phyloP scores from a whole-genome alignment of 2,329 filamentous ascomycete genomes.

The Sporothrix luriei region DNA sequence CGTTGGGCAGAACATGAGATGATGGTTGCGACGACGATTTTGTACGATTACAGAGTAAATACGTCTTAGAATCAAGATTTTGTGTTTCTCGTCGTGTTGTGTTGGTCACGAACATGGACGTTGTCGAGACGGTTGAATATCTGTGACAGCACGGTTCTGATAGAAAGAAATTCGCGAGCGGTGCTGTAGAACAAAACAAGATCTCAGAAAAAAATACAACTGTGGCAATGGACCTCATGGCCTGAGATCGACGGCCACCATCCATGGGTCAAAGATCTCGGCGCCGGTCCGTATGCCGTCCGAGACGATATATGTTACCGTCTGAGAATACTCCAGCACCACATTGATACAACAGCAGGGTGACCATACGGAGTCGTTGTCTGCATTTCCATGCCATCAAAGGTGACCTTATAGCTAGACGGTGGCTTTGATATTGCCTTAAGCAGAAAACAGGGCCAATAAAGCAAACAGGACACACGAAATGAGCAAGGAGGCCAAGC shows the following conservation, averaged over 20 bases:
- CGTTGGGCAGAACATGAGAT: constrained; percentile 5
- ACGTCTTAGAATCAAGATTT: background rate
- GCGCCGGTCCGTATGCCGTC: background rate
- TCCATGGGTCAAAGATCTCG: background rate
- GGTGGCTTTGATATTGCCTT: background rate
- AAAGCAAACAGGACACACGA: constrained; percentile 1
- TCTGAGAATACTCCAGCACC: too few species aligned
- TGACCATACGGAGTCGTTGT: too few species aligned
- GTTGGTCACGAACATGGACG: background rate
- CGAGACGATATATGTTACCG: background rate
- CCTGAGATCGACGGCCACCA: background rate
- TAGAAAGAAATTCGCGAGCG: background rate
- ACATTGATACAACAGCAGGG: too few species aligned
- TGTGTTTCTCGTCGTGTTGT: too few species aligned
- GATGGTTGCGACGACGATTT: background rate
- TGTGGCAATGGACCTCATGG: background rate
- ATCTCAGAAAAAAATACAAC: background rate
- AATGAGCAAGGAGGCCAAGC: constrained; percentile 15
- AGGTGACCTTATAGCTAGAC: background rate
- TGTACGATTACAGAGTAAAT: background rate
- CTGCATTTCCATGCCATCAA: too few species aligned
- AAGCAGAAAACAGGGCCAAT: background rate
- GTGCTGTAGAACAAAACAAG: background rate
- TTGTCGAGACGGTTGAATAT: background rate
- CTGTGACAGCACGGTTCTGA: background rate